Base-by-base conservation (phyloP, 2,329 filamentous ascomycete genomes). In the Cladosporium sp. region DNA sequence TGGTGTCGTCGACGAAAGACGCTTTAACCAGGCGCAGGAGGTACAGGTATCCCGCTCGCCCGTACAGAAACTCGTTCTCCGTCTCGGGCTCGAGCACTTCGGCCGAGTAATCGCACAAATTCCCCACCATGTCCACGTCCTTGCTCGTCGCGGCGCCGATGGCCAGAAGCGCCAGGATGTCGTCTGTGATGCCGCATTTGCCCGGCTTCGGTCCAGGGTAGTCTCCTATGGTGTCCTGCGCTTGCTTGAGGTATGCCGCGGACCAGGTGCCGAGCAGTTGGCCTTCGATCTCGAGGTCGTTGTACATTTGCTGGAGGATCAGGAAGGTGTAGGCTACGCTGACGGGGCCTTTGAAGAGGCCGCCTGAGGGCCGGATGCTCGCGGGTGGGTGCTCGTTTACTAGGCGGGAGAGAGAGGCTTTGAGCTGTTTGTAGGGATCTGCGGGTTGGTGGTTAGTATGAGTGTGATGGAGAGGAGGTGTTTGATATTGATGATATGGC, bases 1-100 rank as follows among this genome's bases (percentile, higher is more conserved):
- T 62, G 13, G 69, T 68, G 48, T 77, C 74, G 27, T 74, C 70
- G 0, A 73, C 65, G 39, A 85, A 78, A 54, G 76, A 77, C 22
- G 76, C 73, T 18, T 77, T 77, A 29, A 86, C 78, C 51, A 86
- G 68, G 1, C 85, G 75, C 35, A 88, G 73, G 38, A 86, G 70
- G 62, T 87, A 88, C 19, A 88, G 70, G 47, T 82, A 79, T 0
- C 85, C 85, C 1, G 84, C 81, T 9, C 83, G 76, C 5, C 85
- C 85, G 62, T 84, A 82, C 5, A 85, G 68, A 65, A 83, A 77
- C 60, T 88, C 84, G 48, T 85, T 80, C 38, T 72, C 70, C 20
- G 76, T 75, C 2, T 72, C 71, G 0, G 59, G 53, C 43, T 73
- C 69, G 9, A 72, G 64, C 42, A 74, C 75, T 40, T 78, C 72